Evolutionary conservation across 148 eudicot species (phyloP), one percentile per base, ranked within the genome.

Genomic region (Rhododendron kiyosumense): DNA sequence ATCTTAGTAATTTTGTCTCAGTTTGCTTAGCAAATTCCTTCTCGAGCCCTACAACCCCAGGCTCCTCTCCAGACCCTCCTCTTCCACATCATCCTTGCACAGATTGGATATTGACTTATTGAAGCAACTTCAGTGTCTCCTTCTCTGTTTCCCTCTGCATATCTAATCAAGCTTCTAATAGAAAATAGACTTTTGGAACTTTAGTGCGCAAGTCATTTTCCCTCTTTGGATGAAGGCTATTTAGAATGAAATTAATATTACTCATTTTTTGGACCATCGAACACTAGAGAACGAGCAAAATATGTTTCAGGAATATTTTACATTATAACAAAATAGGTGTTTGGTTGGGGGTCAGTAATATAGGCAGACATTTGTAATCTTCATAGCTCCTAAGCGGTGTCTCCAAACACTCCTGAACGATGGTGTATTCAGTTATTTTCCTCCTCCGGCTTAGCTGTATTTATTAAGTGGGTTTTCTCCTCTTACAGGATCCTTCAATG

Each of bases 401-500:
- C 43, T 83, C 78, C 43, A 13, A 69, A 46, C 77, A 69, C 57
- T 84, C 11, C 32, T 18, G 79, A 54, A 38, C 36, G 76, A 30
- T 71, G 76, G 76, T 14, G 11, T 30, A 30, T 77, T 36, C 20
- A 71, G 49, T 71, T 67, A 48, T 48, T n/a, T 84, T 32, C n/a
- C 61, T 71, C 22, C 34, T 30, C 65, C 73, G 18, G 15, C 75
- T 34, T 30, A 52, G 84, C 81, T 71, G 38, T 13, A 71, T 71
- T 30, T 71, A 30, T 71, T 71, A 71, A 26, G 75, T 59, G 46
- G 38, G 4, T 41, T 84, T 54, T 89, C 82, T 88, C 74, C 26
- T 81, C 76, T 90, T 89, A 32, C 89, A 91, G 93, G 93, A 79
- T 87, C 89, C 61, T 84, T 79, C 36, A 78, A 82, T 2, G 34